Evolutionary conservation across 805 yeast genomes (phyloP), one percentile per base, ranked within the genome.

Genomic region (Metschnikowia vanudenii): DNA sequence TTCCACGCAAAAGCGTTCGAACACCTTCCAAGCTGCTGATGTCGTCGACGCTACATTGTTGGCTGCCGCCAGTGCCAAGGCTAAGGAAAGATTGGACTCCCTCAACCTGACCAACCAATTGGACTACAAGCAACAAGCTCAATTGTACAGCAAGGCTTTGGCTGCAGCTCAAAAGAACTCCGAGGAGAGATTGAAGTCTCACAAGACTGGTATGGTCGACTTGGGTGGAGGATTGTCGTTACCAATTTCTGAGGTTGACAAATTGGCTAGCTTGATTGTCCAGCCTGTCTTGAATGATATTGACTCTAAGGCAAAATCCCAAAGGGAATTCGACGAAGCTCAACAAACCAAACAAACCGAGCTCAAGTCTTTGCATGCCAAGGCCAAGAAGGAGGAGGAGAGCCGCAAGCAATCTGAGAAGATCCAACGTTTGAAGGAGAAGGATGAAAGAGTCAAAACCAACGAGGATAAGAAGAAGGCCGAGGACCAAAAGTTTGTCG

Each of bases 221-320:
- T 68, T 92, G 52, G 99, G 99, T 50, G 96, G 96, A 52, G 98
- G 97, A 2, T 74, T 88, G 47, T 79, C 76, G 59, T 80, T 92
- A 77, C 74, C 86, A 33, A 85, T 78, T 49, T 77, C 73, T 17
- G 97, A 91, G 59, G 79, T 94, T 51, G 85, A 88, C 53, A 76
- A 76, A 42, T 79, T 92, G 71, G 98, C 99, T 17, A 70, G 81
- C 50, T 76, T 82, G 39, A 74, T 87, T 59, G 96, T 94, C 47
- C 75, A 79, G 54, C 99, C 99, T 8, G 90, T 92, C 4, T 71
- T 92, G 58, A 75, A 73, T 33, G 91, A 88, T 64, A 80, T 92
- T 58, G 74, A 79, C 56, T 67, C 73, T 38, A 84, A 86, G 60
- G 96, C 95, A 17, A 73, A 67, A 18, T 76, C 79, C 39, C 92